phyloP scores from a whole-genome alignment of 2,329 filamentous ascomycete species.

The Eurotiales sp. region DNA sequence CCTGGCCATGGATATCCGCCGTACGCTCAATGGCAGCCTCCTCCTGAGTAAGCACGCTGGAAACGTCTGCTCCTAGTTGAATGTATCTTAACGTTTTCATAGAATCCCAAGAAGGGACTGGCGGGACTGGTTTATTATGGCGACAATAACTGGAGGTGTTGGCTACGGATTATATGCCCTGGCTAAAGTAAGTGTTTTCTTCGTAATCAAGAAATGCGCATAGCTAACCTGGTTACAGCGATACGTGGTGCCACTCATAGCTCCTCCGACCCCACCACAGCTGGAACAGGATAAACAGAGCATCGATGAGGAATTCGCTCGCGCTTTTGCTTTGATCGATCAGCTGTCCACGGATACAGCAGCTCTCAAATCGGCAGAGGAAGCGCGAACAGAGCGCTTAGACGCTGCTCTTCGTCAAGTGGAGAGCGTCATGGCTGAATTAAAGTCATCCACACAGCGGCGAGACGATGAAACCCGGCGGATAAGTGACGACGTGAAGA shows the following conservation, averaged over 20 bases:
- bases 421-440: conserved; percentile 73
- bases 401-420: conserved; percentile 79
- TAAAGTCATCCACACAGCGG: conserved; percentile 75
- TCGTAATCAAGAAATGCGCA: neutral
- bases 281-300: conserved; percentile 89
- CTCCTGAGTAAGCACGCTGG: conserved; percentile 47
- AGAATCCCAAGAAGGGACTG: conserved; percentile 77
- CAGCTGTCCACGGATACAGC: conserved; percentile 89
- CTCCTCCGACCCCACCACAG: conserved; percentile 89
- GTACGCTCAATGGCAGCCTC: conserved; percentile 52
- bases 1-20: conserved; percentile 49
- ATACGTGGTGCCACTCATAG: conserved; percentile 85
- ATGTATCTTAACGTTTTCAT: conserved; percentile 1
- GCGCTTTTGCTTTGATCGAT: conserved; percentile 85
- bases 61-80: neutral
- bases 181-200: conserved; percentile 62
- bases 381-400: conserved; percentile 75
- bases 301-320: conserved; percentile 90
- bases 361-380: conserved; percentile 79
- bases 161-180: conserved; percentile 85
- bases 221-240: conserved; percentile 51
- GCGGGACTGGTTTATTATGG: conserved; percentile 99
- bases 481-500: conserved; percentile 79
- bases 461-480: conserved; percentile 85
- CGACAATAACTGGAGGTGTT: conserved; percentile 85